Conservation (phyloP, 495 filamentous ascomycete genomes). For the Penicillium mononematosum region DNA sequence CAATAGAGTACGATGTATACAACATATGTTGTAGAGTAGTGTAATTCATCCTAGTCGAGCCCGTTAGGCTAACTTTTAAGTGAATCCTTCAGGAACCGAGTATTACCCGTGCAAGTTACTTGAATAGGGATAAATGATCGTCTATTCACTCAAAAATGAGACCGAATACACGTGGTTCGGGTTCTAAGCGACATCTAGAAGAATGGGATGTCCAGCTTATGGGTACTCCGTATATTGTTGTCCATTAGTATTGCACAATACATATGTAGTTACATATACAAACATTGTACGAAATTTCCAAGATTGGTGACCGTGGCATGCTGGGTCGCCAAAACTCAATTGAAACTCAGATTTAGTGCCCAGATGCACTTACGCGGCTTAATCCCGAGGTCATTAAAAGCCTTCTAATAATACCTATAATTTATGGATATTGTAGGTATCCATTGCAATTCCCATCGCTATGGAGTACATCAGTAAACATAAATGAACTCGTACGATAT, state of each 20-base stretch:
- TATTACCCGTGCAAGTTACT: background rate
- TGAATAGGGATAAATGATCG: background rate
- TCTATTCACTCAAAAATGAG: background rate
- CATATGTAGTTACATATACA: no score
- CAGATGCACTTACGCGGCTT: background rate
- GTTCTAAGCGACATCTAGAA: background rate
- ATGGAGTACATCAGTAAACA: no score
- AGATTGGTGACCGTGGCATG: background rate
- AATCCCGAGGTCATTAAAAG: background rate
- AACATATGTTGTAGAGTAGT: background rate
- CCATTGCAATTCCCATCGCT: no score
- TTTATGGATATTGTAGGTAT: no score
- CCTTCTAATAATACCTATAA: background rate
- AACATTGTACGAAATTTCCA: no score
- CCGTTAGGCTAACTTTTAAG: background rate
- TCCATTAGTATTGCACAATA: no score
- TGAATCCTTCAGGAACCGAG: background rate
- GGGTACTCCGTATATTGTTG: no score
- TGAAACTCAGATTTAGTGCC: background rate
- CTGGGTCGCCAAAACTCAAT: background rate
- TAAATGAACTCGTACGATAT: background rate
- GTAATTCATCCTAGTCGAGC: background rate
- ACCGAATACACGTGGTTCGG: background rate
- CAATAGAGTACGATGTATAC: background rate
- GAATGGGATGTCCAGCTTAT: no score